phyloP scores from a whole-genome alignment of 805 yeast species.

The Saccharomycopsis capsularis region DNA sequence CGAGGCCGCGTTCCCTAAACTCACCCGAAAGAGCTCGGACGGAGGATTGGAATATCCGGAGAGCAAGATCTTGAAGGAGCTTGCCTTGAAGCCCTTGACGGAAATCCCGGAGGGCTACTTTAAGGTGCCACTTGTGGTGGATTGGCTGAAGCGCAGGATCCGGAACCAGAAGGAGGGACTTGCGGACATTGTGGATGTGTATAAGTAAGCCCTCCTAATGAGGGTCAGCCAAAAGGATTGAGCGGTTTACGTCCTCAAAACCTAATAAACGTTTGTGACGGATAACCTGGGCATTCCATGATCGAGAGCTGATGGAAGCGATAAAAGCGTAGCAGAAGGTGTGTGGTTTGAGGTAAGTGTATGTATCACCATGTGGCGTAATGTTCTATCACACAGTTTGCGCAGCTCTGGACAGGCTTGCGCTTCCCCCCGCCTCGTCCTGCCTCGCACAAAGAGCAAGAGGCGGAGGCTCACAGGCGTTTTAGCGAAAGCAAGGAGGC shows the following conservation, averaged over 20 bases:
- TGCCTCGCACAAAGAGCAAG: too few relatives aligned
- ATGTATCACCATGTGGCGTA: background rate
- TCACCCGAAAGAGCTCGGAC: background rate
- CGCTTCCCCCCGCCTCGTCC: too few relatives aligned
- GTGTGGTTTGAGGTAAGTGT: background rate
- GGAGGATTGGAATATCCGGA: slow-evolving; percentile 1
- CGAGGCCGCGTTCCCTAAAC: slow-evolving; percentile 12
- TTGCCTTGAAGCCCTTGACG: slow-evolving; percentile 9
- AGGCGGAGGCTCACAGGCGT: too few relatives aligned
- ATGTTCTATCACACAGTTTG: background rate
- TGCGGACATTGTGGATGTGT: slow-evolving; percentile 5
- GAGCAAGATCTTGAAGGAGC: slow-evolving; percentile 4
- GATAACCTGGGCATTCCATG: too few relatives aligned
- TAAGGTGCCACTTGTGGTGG: slow-evolving; percentile 17
- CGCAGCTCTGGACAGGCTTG: background rate
- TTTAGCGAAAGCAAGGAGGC: too few relatives aligned
- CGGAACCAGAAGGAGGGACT: slow-evolving; percentile 8
- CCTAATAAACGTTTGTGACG: too few relatives aligned
- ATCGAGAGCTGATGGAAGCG: too few relatives aligned
- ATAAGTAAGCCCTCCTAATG: too few relatives aligned
- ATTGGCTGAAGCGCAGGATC: slow-evolving; percentile 17
- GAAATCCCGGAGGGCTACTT: slow-evolving; percentile 3
- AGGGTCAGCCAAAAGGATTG: too few relatives aligned
- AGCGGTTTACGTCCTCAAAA: too few relatives aligned
- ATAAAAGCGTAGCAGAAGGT: too few relatives aligned